Percentiles rank a stretch among this genome's conserved stretches.
Conservation (phyloP, 192 early-diverging fungal species). For the Podila epigama region DNA sequence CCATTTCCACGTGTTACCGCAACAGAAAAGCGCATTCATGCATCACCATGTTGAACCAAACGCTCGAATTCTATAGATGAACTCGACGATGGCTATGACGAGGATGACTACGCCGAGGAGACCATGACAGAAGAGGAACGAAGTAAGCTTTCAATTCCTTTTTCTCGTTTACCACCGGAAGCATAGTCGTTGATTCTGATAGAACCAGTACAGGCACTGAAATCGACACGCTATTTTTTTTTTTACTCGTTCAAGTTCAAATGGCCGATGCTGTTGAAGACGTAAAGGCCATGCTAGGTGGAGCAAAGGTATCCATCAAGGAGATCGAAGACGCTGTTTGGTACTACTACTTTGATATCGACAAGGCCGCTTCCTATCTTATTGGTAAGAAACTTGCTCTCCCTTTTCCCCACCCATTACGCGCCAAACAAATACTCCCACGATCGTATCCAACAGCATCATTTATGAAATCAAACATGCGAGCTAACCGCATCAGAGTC, state of each 20-base stretch:
- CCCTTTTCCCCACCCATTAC: background rate
- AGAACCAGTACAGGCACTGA: background rate
- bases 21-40: background rate
- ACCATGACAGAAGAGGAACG: constrained; percentile 32
- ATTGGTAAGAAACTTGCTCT: constrained; percentile 61
- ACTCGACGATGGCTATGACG: constrained; percentile 52
- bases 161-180: background rate
- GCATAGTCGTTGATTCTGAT: background rate
- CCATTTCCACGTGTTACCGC: no score
- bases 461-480: constrained; percentile 31
- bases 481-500: constrained; percentile 50
- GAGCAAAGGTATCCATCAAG: constrained; percentile 59
- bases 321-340: constrained; percentile 78
- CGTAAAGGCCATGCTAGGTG: constrained; percentile 68
- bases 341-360: constrained; percentile 77
- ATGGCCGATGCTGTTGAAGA: constrained; percentile 64
- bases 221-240: background rate
- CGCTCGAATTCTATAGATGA: constrained; percentile 47
- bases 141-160: constrained; percentile 3
- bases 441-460: background rate
- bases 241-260: constrained; percentile 25
- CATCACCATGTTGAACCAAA: background rate
- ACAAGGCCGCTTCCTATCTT: constrained; percentile 70
- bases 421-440: no score
- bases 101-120: constrained; percentile 49